A percentile compares a stretch with the other conserved stretches of the same genome.
These are phyloP conservation scores for Aspergillus leporis DNA, from an alignment of 495 filamentous ascomycete species.

Conservation along the genomic window DNA sequence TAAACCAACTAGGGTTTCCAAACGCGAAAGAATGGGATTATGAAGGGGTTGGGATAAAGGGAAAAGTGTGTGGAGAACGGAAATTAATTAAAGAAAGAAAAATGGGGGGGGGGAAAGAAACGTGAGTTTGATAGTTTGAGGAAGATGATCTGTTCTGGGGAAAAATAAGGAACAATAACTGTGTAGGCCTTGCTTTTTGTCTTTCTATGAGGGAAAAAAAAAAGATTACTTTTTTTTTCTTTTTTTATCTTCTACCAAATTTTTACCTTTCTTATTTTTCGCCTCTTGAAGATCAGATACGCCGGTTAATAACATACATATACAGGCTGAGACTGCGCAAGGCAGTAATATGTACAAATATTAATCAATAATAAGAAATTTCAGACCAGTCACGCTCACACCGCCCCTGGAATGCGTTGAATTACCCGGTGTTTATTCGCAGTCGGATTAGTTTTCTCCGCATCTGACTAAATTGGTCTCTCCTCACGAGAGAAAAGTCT, in stretches of 20 bases:
- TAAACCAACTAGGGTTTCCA: constrained; percentile 7
- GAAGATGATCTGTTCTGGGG: constrained; percentile 10
- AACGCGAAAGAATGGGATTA: constrained; percentile 11
- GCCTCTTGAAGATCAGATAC: constrained; percentile 3
- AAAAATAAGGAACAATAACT: constrained; percentile 3
- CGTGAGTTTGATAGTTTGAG: constrained; percentile 6
- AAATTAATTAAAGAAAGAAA: constrained; percentile 16
- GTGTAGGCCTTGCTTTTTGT: neutral
- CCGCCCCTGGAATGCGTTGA: constrained; percentile 18
- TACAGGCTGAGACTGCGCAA: neutral
- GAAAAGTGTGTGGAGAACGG: constrained; percentile 23
- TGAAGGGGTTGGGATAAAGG: constrained; percentile 23
- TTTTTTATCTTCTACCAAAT: constrained; percentile 14
- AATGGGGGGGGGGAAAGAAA: constrained; percentile 12
- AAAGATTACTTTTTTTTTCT: constrained; percentile 13
- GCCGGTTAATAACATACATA: constrained; percentile 3
- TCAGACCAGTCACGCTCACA: constrained; percentile 9
- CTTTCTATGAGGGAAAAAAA: constrained; percentile 9
- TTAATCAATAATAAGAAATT: neutral
- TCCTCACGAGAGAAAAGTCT: neutral
- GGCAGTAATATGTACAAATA: neutral
- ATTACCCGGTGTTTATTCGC: constrained; percentile 12
- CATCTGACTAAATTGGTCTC: neutral
- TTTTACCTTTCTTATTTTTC: constrained; percentile 6
- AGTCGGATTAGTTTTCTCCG: constrained; percentile 8